A percentile compares a stretch with the other conserved stretches of the same genome.
phyloP scores from a whole-genome alignment of 1,284 basidiomycete genomes.

The Heterobasidion occidentale region DNA sequence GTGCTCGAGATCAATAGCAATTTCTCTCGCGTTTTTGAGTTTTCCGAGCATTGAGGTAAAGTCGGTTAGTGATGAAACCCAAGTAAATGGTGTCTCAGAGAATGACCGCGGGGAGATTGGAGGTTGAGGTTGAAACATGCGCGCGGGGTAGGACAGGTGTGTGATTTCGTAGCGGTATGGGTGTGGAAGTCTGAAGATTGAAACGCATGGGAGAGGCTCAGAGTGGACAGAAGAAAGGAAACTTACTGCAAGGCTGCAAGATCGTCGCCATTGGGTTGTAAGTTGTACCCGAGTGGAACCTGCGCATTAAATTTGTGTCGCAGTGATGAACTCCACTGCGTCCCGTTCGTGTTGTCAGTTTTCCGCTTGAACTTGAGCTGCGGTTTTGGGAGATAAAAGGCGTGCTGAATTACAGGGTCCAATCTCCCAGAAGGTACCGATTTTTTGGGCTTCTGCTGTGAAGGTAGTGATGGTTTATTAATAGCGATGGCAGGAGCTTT shows the following conservation, averaged over 20 bases:
- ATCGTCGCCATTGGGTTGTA: constrained; percentile 33
- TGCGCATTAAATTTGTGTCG: constrained; percentile 74
- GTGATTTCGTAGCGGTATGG: constrained; percentile 81
- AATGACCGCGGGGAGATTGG: constrained; percentile 51
- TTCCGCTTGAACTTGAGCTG: constrained; percentile 63
- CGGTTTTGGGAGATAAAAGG: constrained; percentile 68
- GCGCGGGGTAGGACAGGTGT: constrained; percentile 62
- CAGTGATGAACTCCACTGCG: constrained; percentile 53
- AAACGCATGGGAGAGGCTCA: neutral
- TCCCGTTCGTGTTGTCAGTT: constrained; percentile 46
- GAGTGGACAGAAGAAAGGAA: constrained; percentile 11
- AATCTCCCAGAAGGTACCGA: constrained; percentile 29
- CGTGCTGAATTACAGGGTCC: constrained; percentile 61
- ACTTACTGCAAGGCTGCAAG: constrained; percentile 19
- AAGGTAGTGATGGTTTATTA: constrained; percentile 25
- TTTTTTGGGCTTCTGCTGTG: constrained; percentile 23
- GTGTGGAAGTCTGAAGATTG: constrained; percentile 31
- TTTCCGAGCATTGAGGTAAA: constrained; percentile 62
- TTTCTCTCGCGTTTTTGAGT: constrained; percentile 62
- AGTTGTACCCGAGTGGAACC: constrained; percentile 64
- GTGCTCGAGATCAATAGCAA: constrained; percentile 93
- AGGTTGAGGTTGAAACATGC: constrained; percentile 49
- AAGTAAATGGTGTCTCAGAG: constrained; percentile 65
- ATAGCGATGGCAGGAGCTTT: constrained; percentile 60
- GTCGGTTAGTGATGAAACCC: constrained; percentile 54